phyloP scores from a whole-genome alignment of 805 yeast genomes.

The Wilhelminamyces savonicus region DNA sequence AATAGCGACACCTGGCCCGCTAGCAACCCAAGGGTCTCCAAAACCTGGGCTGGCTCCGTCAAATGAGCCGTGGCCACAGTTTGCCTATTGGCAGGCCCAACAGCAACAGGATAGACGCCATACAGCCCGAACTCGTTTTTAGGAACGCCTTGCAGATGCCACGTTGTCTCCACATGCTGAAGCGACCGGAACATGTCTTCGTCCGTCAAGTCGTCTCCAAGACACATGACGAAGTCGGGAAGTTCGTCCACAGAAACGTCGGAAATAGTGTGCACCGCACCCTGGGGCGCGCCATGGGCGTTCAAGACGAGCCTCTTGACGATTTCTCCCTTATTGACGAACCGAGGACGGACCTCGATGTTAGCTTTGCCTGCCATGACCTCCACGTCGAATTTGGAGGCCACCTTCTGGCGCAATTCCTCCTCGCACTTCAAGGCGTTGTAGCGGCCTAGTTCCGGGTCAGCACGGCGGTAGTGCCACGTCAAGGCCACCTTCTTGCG shows the following conservation, averaged over 20 bases:
- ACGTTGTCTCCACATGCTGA: conserved; percentile 50
- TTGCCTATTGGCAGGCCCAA: conserved; percentile 84
- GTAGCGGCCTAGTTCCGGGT: conserved; percentile 85
- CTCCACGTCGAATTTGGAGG: conserved; percentile 70
- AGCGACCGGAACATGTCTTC: conserved; percentile 93
- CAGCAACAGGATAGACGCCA: conserved; percentile 80
- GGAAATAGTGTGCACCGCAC: conserved; percentile 16
- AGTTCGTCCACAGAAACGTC: conserved; percentile 36
- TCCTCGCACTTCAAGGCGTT: conserved; percentile 73
- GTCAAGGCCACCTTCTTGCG: conserved; percentile 89
- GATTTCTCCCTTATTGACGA: conserved; percentile 95
- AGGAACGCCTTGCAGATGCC: conserved; percentile 39
- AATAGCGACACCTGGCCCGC: conserved; percentile 75
- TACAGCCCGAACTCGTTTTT: conserved; percentile 44
- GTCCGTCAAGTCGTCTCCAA: conserved; percentile 96
- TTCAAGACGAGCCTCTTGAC: conserved; percentile 70
- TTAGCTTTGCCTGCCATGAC: conserved; percentile 98
- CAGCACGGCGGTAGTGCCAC: conserved; percentile 96
- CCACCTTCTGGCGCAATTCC: conserved; percentile 56
- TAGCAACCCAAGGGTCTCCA: conserved; percentile 75
- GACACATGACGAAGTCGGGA: conserved; percentile 82
- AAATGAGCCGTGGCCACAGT: conserved; percentile 84
- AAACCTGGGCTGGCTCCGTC: conserved; percentile 75
- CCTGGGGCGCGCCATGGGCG: conserved; percentile 53
- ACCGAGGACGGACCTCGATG: conserved; percentile 92